Evolutionary conservation across 306 rosid species (phyloP), one percentile per base, ranked within the genome.

Genomic region (Morella rubra): DNA sequence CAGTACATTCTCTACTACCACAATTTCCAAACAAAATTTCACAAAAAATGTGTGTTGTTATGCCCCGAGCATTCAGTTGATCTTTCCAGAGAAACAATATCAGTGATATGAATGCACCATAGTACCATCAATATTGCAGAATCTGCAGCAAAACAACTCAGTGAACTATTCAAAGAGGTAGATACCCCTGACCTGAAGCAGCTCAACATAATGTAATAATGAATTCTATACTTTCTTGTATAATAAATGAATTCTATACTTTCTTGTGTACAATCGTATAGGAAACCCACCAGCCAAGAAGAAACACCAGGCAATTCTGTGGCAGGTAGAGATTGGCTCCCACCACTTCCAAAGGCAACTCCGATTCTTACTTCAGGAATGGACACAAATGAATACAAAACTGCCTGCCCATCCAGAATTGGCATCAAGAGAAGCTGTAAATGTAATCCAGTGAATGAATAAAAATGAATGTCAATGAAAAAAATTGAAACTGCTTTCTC

Each of bases 291-390:
- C 97, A 96, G 90, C 97, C 97, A 96, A 74, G 93, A 86, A 79
- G 97, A 91, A 81, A 96, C 99, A 6, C 86, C 97, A 5, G 99
- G 99, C 79, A 93, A 91, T 81, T 85, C 99, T 0, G 99, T 96
- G 66, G 96, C 98, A 74, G 99, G 99, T 83, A 92, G 84, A 20
- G 98, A 84, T 73, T 96, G 98, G 88, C 98, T 92, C 74, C 93
- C 97, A 20, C 97, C 99, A 60, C 99, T 96, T 81, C 99, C 99
- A 80, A 96, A 92, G 81, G 98, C 99, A 76, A 96, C 66, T 73
- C 98, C 99, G 66, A 92, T 83, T 86, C 98, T 84, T 83, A 96
- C 96, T 82, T 92, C 98, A 70, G 99, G 99, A 80, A 83, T 75
- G 10, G 93, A 87, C 52, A 92, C 79, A 81, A 96, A 92, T 18